These are phyloP conservation scores for Candida silvatica DNA, from an alignment of 805 yeast genomes.

Conservation along the genomic window DNA sequence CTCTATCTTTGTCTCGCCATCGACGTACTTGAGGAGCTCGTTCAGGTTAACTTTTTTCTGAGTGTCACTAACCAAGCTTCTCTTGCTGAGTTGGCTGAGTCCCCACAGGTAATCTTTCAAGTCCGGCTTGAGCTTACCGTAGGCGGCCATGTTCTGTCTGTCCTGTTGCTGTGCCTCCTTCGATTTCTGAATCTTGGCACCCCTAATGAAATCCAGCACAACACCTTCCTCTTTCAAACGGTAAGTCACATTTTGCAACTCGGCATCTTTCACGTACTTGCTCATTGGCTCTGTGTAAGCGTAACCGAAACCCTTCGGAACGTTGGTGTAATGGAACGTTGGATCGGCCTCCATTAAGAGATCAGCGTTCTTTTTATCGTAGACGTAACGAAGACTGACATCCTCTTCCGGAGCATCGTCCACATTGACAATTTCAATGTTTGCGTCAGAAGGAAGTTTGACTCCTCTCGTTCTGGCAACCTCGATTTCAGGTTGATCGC, in stretches of 20 bases:
- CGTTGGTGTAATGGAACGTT: slow-evolving; percentile 3
- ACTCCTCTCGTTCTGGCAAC: slow-evolving; percentile 46
- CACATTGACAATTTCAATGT: slow-evolving; percentile 43
- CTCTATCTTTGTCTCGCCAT: slow-evolving; percentile 15
- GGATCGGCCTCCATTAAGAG: slow-evolving; percentile 3
- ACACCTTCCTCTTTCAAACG: slow-evolving; percentile 62
- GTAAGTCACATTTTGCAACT: slow-evolving; percentile 34
- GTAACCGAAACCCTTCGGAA: slow-evolving; percentile 4
- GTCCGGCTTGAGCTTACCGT: slow-evolving; percentile 17
- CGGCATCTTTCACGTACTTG: slow-evolving; percentile 11
- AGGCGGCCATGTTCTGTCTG: slow-evolving; percentile 23
- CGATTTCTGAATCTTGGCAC: slow-evolving; percentile 31
- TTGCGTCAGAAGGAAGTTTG: slow-evolving; percentile 30
- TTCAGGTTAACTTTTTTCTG: slow-evolving; percentile 34
- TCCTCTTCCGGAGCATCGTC: slow-evolving; percentile 30
- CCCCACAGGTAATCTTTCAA: slow-evolving; percentile 24
- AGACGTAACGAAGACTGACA: slow-evolving; percentile 41
- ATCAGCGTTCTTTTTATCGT: slow-evolving; percentile 28
- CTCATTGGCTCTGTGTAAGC: slow-evolving; percentile 13
- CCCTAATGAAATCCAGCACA: slow-evolving; percentile 57
- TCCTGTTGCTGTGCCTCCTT: slow-evolving; percentile 26
- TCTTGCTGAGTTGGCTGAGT: slow-evolving; percentile 24
- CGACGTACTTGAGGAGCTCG: slow-evolving; percentile 34
- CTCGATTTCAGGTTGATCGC: slow-evolving; percentile 43
- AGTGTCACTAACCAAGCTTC: slow-evolving; percentile 19